Evolutionary conservation across 495 filamentous ascomycete genomes (phyloP).

Genomic region (Bacidia rubella): DNA sequence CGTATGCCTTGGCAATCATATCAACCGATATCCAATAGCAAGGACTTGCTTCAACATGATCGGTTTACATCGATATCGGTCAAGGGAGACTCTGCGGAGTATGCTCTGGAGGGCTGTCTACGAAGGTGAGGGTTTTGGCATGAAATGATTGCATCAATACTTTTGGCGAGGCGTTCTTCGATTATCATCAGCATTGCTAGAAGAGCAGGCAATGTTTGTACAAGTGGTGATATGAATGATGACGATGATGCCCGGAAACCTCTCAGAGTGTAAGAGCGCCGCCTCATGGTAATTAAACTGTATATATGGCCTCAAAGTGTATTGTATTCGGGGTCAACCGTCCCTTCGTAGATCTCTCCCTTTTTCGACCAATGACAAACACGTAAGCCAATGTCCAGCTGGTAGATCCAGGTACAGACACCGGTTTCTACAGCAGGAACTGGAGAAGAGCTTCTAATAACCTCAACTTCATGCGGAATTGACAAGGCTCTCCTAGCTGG

Average conservation of each 20-base stretch:
- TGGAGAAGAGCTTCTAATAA: too few relatives aligned
- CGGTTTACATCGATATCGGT: slow-evolving; percentile 58
- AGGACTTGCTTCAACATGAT: slow-evolving; percentile 88
- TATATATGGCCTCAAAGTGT: background rate
- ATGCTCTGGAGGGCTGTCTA: slow-evolving; percentile 76
- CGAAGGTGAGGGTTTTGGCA: slow-evolving; percentile 87
- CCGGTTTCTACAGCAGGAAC: too few relatives aligned
- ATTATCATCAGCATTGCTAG: too few relatives aligned
- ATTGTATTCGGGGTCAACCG: background rate
- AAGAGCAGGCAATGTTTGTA: too few relatives aligned
- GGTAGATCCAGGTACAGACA: too few relatives aligned
- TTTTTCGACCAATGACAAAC: too few relatives aligned
- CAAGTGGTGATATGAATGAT: background rate
- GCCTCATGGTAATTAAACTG: background rate
- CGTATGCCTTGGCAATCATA: slow-evolving; percentile 61
- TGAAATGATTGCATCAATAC: slow-evolving; percentile 43
- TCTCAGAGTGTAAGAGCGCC: background rate
- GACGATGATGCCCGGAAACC: background rate
- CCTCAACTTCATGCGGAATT: too few relatives aligned
- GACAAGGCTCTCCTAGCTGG: too few relatives aligned
- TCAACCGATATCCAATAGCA: slow-evolving; percentile 64
- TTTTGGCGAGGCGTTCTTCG: background rate
- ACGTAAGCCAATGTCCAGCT: too few relatives aligned
- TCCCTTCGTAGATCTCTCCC: too few relatives aligned
- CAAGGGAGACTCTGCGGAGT: slow-evolving; percentile 48